Evolutionary conservation across 2,329 filamentous ascomycete species (phyloP).

Genomic region (Cytospora leucostoma): DNA sequence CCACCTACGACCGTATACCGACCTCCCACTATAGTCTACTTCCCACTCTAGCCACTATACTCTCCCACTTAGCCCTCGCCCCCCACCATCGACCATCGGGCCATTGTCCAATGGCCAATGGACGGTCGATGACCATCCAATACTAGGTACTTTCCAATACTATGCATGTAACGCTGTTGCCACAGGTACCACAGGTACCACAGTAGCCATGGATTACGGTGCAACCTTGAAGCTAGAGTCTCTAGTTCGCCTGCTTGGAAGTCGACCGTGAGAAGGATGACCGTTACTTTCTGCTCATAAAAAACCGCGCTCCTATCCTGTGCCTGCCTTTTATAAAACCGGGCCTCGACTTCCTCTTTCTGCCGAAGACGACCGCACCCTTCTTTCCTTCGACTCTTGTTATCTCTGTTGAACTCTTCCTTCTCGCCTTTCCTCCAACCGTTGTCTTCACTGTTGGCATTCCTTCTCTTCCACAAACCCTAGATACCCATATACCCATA

Average conservation of each 20-base stretch:
- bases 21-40: too few relatives aligned
- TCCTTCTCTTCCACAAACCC: not conserved
- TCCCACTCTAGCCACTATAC: too few relatives aligned
- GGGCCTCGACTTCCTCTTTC: constrained; percentile 12
- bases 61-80: not conserved
- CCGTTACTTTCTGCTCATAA: constrained; percentile 16
- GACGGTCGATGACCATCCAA: not conserved
- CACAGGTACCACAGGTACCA: too few relatives aligned
- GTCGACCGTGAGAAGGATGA: constrained; percentile 11
- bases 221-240: not conserved
- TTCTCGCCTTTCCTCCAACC: not conserved
- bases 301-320: not conserved
- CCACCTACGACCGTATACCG: too few relatives aligned
- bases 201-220: not conserved
- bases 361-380: constrained; percentile 6
- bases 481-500: not conserved
- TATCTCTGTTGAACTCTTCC: not conserved
- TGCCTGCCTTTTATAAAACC: constrained; percentile 14
- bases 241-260: constrained; percentile 11
- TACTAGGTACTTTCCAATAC: not conserved
- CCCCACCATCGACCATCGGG: not conserved
- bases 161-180: not conserved
- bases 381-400: not conserved
- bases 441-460: not conserved
- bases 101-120: not conserved